These are phyloP conservation scores for Microthyrium microscopicum DNA, from an alignment of 2,329 filamentous ascomycete species.

Conservation along the genomic window DNA sequence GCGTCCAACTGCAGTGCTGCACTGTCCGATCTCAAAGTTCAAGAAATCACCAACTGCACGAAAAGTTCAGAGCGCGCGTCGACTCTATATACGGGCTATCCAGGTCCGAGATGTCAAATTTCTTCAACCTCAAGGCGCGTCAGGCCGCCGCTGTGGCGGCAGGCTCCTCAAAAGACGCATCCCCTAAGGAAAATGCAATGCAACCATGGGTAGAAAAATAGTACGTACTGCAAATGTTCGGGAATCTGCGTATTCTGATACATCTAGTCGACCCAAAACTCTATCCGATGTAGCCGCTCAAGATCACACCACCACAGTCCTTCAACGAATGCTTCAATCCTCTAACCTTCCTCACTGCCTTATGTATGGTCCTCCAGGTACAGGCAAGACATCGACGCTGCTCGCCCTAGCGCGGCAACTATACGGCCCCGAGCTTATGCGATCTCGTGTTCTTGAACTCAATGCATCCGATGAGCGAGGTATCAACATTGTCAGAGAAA, in stretches of 20 bases:
- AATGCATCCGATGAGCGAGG: conserved; percentile 98
- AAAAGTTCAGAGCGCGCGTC: too few relatives aligned
- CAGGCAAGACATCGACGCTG: conserved; percentile 94
- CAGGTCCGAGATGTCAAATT: conserved; percentile 67
- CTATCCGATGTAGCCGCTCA: conserved; percentile 91
- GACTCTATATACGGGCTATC: too few relatives aligned
- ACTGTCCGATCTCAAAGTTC: too few relatives aligned
- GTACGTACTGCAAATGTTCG: conserved; percentile 34
- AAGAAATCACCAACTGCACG: too few relatives aligned
- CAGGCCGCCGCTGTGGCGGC: conserved; percentile 55
- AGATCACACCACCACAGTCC: conserved; percentile 88
- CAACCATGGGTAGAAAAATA: conserved; percentile 99
- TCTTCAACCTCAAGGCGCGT: conserved; percentile 90
- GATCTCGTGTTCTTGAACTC: conserved; percentile 88
- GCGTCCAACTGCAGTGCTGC: too few relatives aligned
- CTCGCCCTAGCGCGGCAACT: conserved; percentile 94
- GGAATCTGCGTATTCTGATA: too few relatives aligned
- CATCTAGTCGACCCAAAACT: conserved; percentile 67
- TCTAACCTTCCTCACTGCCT: conserved; percentile 99
- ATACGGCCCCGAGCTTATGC: conserved; percentile 87
- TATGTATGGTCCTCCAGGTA: conserved; percentile 94
- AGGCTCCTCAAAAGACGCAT: conserved; percentile 51
- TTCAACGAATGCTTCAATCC: conserved; percentile 83
- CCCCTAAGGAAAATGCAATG: conserved; percentile 43
- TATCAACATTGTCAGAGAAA: conserved; percentile 90